Conservation (phyloP, 2,329 filamentous ascomycete genomes). For the Cercospora nicotianae region DNA sequence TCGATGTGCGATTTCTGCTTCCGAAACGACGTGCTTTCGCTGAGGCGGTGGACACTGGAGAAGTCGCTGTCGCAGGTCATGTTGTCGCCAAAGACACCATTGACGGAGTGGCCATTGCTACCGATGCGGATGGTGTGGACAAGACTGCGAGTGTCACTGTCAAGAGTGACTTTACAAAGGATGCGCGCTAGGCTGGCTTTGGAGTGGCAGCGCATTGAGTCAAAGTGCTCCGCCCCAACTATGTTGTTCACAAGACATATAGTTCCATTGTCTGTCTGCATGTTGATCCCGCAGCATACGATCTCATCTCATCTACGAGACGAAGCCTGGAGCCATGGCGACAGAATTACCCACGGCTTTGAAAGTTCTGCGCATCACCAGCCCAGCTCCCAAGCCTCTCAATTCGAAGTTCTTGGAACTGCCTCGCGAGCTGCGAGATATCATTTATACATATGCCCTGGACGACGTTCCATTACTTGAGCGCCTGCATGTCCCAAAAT, state of each 20-base stretch:
- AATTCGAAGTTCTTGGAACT: neutral
- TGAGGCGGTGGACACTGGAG: slow-evolving; percentile 22
- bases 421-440: neutral
- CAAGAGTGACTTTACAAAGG: neutral
- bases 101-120: neutral
- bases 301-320: neutral
- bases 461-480: neutral
- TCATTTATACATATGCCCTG: neutral
- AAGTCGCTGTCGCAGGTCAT: slow-evolving; percentile 26
- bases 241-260: neutral
- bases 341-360: neutral
- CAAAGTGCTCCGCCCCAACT: neutral
- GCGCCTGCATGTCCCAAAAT: neutral
- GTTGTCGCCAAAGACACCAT: slow-evolving; percentile 14
- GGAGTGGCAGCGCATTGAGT: neutral
- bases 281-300: neutral
- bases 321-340: neutral
- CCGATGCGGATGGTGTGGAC: slow-evolving; percentile 1
- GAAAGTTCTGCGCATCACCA: neutral
- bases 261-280: neutral
- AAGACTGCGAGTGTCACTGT: slow-evolving; percentile 16
- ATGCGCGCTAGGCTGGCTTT: neutral
- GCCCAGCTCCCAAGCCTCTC: neutral
- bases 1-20: slow-evolving; percentile 47
- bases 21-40: slow-evolving; percentile 30